Evolutionary conservation across 2,329 filamentous ascomycete species (phyloP).

Genomic region (Aspergillus oerlinghausenensis): DNA sequence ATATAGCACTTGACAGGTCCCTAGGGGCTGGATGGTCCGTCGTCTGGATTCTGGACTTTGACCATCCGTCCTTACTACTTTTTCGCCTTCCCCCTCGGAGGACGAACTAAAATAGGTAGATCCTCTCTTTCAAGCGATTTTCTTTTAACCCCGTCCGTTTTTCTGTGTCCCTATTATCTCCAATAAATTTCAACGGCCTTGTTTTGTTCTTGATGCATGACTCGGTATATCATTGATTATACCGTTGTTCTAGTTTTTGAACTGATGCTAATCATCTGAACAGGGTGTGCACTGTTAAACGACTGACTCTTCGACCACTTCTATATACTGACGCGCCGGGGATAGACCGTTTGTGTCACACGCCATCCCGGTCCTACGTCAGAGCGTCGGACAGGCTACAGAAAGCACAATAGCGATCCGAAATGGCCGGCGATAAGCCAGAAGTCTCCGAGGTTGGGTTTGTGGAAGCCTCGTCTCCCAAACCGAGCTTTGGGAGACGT

Average conservation of each 20-base stretch:
- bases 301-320: background rate
- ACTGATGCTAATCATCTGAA: background rate
- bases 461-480: constrained; percentile 7
- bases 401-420: background rate
- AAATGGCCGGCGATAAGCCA: constrained; percentile 20
- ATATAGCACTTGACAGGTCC: constrained; percentile 5
- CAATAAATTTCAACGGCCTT: background rate
- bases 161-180: background rate
- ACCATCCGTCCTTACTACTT: background rate
- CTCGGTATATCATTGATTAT: background rate
- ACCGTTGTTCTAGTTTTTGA: background rate
- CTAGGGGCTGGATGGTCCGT: background rate
- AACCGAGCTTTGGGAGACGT: constrained; percentile 23
- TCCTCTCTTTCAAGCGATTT: background rate
- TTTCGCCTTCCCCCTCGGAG: background rate
- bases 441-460: constrained; percentile 18
- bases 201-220: background rate
- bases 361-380: background rate
- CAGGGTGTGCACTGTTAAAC: background rate
- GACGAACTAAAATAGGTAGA: background rate
- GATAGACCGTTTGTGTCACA: background rate
- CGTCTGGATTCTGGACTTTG: background rate
- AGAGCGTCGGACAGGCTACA: background rate
- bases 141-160: background rate
- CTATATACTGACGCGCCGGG: background rate